These are phyloP conservation scores for Colletotrichum paranaense DNA, from an alignment of 2,329 filamentous ascomycete species.

Conservation along the genomic window DNA sequence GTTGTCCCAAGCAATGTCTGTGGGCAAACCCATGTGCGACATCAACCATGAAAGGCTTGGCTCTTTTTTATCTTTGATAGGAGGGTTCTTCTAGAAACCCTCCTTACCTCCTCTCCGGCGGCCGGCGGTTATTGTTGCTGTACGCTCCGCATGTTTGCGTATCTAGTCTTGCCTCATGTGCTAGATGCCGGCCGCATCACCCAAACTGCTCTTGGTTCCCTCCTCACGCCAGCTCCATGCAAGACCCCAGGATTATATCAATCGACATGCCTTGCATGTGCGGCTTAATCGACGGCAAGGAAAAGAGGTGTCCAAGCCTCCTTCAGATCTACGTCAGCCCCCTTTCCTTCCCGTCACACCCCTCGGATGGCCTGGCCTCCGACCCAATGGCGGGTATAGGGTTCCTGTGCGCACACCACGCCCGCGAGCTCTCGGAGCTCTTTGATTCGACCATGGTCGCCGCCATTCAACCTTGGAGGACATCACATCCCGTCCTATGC, in stretches of 20 bases:
- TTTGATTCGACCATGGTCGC: conserved; percentile 25
- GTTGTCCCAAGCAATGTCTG: conserved; percentile 7
- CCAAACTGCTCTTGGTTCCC: not conserved
- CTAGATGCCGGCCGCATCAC: not conserved
- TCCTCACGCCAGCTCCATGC: not conserved
- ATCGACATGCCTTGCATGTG: conserved; percentile 1
- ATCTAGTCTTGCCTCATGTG: conserved; percentile 7
- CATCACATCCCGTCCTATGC: not conserved
- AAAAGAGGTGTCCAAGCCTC: conserved; percentile 9
- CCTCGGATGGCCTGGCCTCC: conserved; percentile 17
- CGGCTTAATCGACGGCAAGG: not conserved
- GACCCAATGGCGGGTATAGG: conserved; percentile 5
- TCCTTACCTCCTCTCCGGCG: not conserved
- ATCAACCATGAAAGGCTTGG: not conserved
- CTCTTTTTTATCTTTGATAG: not conserved
- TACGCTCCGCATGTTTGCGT: not conserved
- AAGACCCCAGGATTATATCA: conserved; percentile 15
- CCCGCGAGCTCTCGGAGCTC: not conserved
- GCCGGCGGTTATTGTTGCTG: not conserved
- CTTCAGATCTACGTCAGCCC: conserved; percentile 19
- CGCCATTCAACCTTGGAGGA: conserved; percentile 1
- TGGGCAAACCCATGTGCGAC: not conserved
- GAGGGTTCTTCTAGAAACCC: conserved; percentile 6
- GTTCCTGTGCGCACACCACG: conserved; percentile 22
- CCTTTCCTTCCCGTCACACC: conserved; percentile 13